phyloP scores from a whole-genome alignment of 164 flowering plant species.

The Annona squamosa region DNA sequence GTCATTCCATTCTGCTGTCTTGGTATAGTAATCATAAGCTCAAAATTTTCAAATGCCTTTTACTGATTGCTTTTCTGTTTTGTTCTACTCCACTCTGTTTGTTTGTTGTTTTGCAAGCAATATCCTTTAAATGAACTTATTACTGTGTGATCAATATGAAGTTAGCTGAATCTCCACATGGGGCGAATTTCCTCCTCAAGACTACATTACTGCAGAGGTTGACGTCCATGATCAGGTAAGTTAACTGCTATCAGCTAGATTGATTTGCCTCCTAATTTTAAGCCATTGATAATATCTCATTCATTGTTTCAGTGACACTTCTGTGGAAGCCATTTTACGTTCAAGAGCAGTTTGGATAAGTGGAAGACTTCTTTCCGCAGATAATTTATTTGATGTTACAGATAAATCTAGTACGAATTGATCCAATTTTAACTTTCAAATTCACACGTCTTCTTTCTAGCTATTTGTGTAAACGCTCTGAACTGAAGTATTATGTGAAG shows the following conservation, averaged over 20 bases:
- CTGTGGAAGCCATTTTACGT: slow-evolving; percentile 54
- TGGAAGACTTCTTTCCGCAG: slow-evolving; percentile 77
- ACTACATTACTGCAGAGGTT: slow-evolving; percentile 59
- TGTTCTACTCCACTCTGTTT: no score
- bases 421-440: neutral
- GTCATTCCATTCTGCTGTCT: no score
- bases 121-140: neutral
- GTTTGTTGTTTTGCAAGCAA: no score
- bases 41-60: no score
- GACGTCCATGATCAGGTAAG: slow-evolving; percentile 62
- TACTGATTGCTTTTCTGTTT: no score
- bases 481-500: neutral
- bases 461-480: neutral
- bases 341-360: slow-evolving; percentile 82
- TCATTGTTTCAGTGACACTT: slow-evolving; percentile 33
- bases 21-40: no score
- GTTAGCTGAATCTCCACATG: slow-evolving; percentile 68
- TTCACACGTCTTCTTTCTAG: neutral
- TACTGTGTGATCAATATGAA: slow-evolving; percentile 16
- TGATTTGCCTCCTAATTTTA: neutral
- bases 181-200: slow-evolving; percentile 51
- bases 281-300: neutral
- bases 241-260: neutral
- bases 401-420: slow-evolving; percentile 54
- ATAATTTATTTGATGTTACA: slow-evolving; percentile 28